Evolutionary conservation across 441 rosid genomes (phyloP).

Genomic region (Flueggea neowawraea): DNA sequence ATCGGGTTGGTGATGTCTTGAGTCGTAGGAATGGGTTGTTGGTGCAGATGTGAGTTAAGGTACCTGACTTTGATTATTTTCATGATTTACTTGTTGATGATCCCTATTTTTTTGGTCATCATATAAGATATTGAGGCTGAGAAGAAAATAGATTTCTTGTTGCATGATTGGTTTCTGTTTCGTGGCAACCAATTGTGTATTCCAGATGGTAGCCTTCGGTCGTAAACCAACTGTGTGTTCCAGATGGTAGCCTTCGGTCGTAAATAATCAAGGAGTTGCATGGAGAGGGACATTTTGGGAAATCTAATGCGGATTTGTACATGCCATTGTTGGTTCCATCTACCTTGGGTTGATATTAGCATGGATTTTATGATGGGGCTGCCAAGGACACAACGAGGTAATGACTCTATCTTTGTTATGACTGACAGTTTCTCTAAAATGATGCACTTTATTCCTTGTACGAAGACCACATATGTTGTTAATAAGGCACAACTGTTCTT

Average conservation of each 20-base stretch:
- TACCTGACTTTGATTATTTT: too few species aligned
- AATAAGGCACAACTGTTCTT: not conserved
- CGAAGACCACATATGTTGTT: not conserved
- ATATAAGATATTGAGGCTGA: too few species aligned
- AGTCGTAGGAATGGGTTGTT: too few species aligned
- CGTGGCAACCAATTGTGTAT: too few species aligned
- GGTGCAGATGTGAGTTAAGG: too few species aligned
- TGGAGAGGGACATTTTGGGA: not conserved
- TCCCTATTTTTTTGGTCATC: too few species aligned
- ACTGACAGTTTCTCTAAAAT: not conserved
- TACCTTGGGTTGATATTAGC: not conserved
- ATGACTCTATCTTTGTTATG: conserved; percentile 9
- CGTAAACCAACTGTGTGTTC: not conserved
- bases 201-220: too few species aligned
- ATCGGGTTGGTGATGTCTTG: too few species aligned
- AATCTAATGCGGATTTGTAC: conserved; percentile 5
- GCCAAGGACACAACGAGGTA: not conserved
- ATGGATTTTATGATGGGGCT: conserved; percentile 13
- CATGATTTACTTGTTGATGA: too few species aligned
- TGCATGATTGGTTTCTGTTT: too few species aligned
- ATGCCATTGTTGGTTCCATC: not conserved
- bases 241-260: not conserved
- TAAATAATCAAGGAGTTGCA: not conserved
- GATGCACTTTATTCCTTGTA: too few species aligned
- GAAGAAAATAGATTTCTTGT: too few species aligned